Conservation (phyloP, 1,284 basidiomycete genomes). For the Vanrija sp. region DNA sequence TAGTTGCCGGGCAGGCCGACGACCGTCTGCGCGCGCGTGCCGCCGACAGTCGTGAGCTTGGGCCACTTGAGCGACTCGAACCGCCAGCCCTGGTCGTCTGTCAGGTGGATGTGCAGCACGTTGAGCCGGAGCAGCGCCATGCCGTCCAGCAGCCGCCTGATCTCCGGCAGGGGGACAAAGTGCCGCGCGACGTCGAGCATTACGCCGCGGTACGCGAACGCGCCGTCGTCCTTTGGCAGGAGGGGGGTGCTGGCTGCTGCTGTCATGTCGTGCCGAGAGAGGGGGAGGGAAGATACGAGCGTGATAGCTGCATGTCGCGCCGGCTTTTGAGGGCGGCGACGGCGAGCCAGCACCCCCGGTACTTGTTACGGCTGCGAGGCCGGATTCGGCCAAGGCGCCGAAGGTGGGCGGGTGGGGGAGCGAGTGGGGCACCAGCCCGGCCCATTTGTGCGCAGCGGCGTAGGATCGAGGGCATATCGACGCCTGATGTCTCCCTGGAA, state of each 20-base stretch:
- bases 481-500: too few species aligned
- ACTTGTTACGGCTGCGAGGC: too few species aligned
- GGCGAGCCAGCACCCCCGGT: too few species aligned
- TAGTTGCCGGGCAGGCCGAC: conserved; percentile 11
- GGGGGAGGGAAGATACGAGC: too few species aligned
- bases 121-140: conserved; percentile 16
- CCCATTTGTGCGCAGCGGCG: too few species aligned
- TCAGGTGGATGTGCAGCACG: conserved; percentile 19
- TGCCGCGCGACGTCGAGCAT: conserved; percentile 15
- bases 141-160: conserved; percentile 10
- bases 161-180: conserved; percentile 10
- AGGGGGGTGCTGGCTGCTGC: background rate
- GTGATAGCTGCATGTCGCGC: too few species aligned
- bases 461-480: too few species aligned
- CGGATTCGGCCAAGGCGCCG: too few species aligned
- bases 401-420: too few species aligned
- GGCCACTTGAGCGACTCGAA: conserved; percentile 21
- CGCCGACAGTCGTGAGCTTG: conserved; percentile 9
- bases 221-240: conserved; percentile 10
- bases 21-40: conserved; percentile 7
- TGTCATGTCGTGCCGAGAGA: too few species aligned
- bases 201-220: conserved; percentile 16
- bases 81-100: conserved; percentile 23
- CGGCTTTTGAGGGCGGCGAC: too few species aligned
- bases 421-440: too few species aligned